Evolutionary conservation across 345 rosid genomes (phyloP).

Genomic region (Acer saccharum): DNA sequence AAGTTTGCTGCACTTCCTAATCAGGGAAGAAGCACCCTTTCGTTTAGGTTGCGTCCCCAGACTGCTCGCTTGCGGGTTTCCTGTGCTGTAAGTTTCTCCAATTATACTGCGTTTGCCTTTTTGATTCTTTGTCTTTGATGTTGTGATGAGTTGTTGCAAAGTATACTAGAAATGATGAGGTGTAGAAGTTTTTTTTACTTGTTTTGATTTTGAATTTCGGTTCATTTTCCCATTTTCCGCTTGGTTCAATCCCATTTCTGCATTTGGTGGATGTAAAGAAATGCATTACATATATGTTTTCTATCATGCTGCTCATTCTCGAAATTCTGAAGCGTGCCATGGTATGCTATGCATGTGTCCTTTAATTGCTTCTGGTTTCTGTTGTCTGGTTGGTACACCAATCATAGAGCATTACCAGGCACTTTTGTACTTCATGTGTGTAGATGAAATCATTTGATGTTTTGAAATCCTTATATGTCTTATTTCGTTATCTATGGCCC

Average conservation of each 20-base stretch:
- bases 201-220: neutral
- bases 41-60: slow-evolving; percentile 32
- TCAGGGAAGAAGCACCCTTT: slow-evolving; percentile 40
- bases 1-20: slow-evolving; percentile 31
- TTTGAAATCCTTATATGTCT: neutral
- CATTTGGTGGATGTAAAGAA: neutral
- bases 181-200: neutral
- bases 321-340: neutral
- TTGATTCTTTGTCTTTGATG: neutral
- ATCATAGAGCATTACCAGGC: neutral
- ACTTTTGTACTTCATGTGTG: neutral
- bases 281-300: neutral
- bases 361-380: neutral
- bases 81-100: slow-evolving; percentile 51
- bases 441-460: neutral
- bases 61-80: slow-evolving; percentile 53
- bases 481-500: neutral
- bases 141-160: neutral
- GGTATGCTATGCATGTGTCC: too few species aligned
- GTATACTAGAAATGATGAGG: neutral
- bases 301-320: neutral
- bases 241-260: neutral
- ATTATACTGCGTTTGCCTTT: neutral
- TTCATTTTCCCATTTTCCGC: neutral
- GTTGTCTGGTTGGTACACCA: neutral